Base-by-base conservation (phyloP, 495 filamentous ascomycete species). In the Physcia stellaris region DNA sequence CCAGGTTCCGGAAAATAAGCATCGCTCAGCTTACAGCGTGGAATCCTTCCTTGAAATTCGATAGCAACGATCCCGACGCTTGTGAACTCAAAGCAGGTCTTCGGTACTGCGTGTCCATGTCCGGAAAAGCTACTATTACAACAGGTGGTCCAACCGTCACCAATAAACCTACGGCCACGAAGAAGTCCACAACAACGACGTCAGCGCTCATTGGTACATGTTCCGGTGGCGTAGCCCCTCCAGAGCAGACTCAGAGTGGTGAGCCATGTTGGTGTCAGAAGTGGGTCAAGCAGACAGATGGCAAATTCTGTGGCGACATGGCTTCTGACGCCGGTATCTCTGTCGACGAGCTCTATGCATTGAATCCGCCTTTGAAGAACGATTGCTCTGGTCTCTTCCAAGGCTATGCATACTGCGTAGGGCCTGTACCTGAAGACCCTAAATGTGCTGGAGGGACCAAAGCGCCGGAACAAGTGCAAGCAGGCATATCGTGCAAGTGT, bases 261-360 rank as follows among this genome's bases (percentile, higher is more conserved):
- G 13, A 7, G 9, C 26, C 26, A 7, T 28, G 26, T 13, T 28
- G 13, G 26, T 13, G 26, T 28, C 26, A 28, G 13, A 28, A 28
- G 13, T 28, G 26, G 13, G 26, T 28, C 13, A 13, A 54, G 56
- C 13, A 28, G 26, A 7, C 7, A 13, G 13, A 28, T 28, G 26
- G 13, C 26, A 28, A 28, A 13, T 28, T 7, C 26, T 28, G 26
- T 13, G 9, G 13, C 26, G 26, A 28, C 26, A 28, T 28, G 26
- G 26, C 13, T 7, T 7, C 9, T 13, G 7, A 7, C 7, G 26
- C 26, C 26, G 26, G 26, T 7, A 28, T 28, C 26, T 28, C 26
- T 28, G 9, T 28, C 26, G 26, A 7, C 9, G 9, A 28, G 26
- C 26, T 28, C 9, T 28, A 28, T 13, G 26, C 26, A 28, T 28